Conservation (phyloP, 495 filamentous ascomycete genomes). For the Hypoxylon fragiforme region DNA sequence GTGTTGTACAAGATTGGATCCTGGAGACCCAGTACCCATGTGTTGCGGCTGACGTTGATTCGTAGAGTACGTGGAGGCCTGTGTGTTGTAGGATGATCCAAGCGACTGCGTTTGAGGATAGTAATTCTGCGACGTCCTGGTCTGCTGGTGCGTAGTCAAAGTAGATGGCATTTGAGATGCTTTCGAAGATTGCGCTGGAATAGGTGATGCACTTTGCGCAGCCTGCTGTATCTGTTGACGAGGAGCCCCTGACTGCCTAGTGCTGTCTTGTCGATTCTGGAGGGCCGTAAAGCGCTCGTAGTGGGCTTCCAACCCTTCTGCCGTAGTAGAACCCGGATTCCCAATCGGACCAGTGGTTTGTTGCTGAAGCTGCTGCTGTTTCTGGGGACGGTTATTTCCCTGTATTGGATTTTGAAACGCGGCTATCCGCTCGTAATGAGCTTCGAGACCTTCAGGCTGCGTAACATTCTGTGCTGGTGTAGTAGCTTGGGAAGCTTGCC, state of each 20-base stretch:
- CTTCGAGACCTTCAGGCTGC: conserved; percentile 37
- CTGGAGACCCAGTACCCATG: conserved; percentile 41
- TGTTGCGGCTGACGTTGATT: conserved; percentile 51
- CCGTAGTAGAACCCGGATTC: conserved; percentile 25
- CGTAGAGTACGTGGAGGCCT: conserved; percentile 38
- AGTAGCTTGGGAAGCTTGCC: conserved; percentile 18
- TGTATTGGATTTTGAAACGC: conserved; percentile 32
- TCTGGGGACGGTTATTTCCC: conserved; percentile 31
- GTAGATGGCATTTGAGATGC: conserved; percentile 37
- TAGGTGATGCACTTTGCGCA: conserved; percentile 35
- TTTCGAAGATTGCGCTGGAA: conserved; percentile 35
- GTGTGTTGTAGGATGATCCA: conserved; percentile 33
- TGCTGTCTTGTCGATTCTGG: conserved; percentile 30
- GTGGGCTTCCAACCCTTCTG: conserved; percentile 47
- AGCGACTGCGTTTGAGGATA: conserved; percentile 34
- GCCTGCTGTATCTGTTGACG: conserved; percentile 39
- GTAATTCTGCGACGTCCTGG: conserved; percentile 31
- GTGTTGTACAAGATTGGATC: conserved; percentile 40
- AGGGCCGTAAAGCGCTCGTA: conserved; percentile 45
- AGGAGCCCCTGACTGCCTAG: conserved; percentile 21
- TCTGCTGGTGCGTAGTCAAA: conserved; percentile 34
- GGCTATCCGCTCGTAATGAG: conserved; percentile 33
- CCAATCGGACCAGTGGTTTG: conserved; percentile 20
- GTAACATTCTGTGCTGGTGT: conserved; percentile 22
- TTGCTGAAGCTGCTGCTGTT: conserved; percentile 31